Conservation (phyloP, 257 asterid species). For the Echites panduratus region DNA sequence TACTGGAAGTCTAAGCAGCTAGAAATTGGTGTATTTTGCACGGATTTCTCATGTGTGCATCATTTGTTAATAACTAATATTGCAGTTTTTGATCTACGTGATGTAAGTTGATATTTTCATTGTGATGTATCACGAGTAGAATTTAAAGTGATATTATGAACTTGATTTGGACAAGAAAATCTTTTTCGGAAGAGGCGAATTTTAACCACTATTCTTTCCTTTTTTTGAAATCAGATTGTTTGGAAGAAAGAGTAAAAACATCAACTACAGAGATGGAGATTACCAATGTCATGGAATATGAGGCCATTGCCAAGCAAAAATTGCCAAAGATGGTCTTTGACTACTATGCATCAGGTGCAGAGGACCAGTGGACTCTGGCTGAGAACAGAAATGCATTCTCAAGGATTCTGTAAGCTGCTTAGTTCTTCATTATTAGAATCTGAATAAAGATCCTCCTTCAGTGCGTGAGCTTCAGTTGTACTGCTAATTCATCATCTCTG, state of each 20-base stretch:
- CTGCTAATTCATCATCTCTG: not conserved
- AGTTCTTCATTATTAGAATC: not conserved
- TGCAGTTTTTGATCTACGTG: not conserved
- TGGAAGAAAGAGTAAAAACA: constrained; percentile 18
- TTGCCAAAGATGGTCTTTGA: constrained; percentile 88
- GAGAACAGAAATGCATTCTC: constrained; percentile 91
- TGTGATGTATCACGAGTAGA: not conserved
- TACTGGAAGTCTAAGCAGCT: not conserved
- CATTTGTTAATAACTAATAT: not conserved
- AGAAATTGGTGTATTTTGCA: not conserved
- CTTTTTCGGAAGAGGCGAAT: not conserved
- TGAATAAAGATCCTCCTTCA: not conserved
- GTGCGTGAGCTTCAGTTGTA: not conserved
- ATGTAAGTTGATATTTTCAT: not conserved
- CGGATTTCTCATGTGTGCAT: not conserved
- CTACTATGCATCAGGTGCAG: constrained; percentile 97
- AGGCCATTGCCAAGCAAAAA: constrained; percentile 83
- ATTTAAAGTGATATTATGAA: not conserved
- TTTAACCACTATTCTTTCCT: not conserved
- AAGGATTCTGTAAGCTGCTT: constrained; percentile 70
- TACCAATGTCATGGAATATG: constrained; percentile 78
- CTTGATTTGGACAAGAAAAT: not conserved
- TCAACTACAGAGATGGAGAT: constrained; percentile 48
- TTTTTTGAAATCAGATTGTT: constrained; percentile 14
- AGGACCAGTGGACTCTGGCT: constrained; percentile 87